Base-by-base conservation (phyloP, 208 protist species). In the Blastocrithidia nonstop region DNA sequence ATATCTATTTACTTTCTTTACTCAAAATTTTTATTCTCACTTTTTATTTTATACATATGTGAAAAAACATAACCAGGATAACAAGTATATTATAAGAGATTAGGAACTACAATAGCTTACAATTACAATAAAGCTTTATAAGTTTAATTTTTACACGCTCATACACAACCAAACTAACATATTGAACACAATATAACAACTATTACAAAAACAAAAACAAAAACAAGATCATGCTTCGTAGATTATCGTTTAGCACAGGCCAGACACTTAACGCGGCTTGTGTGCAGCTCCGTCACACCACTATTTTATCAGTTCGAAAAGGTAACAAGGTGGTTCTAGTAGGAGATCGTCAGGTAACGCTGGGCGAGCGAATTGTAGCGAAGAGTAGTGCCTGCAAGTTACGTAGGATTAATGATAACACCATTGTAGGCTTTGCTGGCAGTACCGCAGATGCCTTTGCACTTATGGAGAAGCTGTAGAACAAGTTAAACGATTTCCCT, bases 401-500 rank as follows among this genome's bases (percentile, higher is more conserved):
- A 37, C 78, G 84, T 16, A 54, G 63, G 46, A 65, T 86, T 26
- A 71, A 66, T 31, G 71, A 81, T 21, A 76, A 82, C 50, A 81
- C 96, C 7, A 63, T 91, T 11, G 79, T 91, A 28, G 93, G 93
- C 37, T 96, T 97, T 50, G 90, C 92, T 17, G 94, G 94, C 17
- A 80, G 73, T 57, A 94, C 91, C 13, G 94, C 92, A 3, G 94
- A 97, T 45, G 91, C 87, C n/a, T 84, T 97, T 17, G 88, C 94
- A 16, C 59, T 97, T n/a, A 89, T 96, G 74, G 94, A 97, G 56
- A 89, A 90, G 52, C 64, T 97, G 1, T 89, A 97, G 54, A 76
- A 66, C 41, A 94, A 96, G 59, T 55, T 97, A 2, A 78, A 79
- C 36, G 89, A 96, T 61, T 93, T 93, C 50, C 84, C 92, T 2